Evolutionary conservation across 805 yeast species (phyloP), one percentile per base, ranked within the genome.

Genomic region (Hanseniaspora meyeri): DNA sequence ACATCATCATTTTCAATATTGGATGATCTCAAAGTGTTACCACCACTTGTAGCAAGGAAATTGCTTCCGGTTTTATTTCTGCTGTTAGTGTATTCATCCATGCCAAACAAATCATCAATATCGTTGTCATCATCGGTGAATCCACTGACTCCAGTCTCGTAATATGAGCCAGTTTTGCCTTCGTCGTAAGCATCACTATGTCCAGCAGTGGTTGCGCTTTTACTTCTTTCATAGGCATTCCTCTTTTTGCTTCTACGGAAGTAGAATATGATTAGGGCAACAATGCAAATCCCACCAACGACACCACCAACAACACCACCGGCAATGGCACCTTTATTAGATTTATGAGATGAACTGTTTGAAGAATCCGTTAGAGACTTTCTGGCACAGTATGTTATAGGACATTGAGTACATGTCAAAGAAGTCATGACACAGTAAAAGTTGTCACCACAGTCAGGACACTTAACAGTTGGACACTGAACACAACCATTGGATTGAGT

Each of bases 261-360:
- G 59, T 75, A 70, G 27, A 72, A 61, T 31, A 72, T 59, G 1
- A 72, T 61, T 11, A 68, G 63, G 0, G 74, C 63, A 4, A 77
- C 58, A 1, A 78, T 61, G 1, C 70, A 61, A 0, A 70, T 69
- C 0, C 78, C 64, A 7, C 74, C 78, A 1, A 71, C 75, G 1
- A 79, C 73, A 17, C 85, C 83, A 19, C 86, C 90, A 1, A 81
- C 76, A 1, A 82, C 81, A 29, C 89, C 90, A 24, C 89, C 91
- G 0, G 83, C 85, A 20, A 83, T 76, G 7, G 82, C 87, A 6
- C 87, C 83, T 19, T 74, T 67, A 50, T 73, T 65, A 10, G 45
- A 31, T 9, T 32, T 70, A 64, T 17, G 58, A 58, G 19, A 57
- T 11, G 37, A 50, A 16, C 37, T 53, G 52, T 38, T 38, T 16